Evolutionary conservation across 306 rosid genomes (phyloP).

Genomic region (Malus sieversii): DNA sequence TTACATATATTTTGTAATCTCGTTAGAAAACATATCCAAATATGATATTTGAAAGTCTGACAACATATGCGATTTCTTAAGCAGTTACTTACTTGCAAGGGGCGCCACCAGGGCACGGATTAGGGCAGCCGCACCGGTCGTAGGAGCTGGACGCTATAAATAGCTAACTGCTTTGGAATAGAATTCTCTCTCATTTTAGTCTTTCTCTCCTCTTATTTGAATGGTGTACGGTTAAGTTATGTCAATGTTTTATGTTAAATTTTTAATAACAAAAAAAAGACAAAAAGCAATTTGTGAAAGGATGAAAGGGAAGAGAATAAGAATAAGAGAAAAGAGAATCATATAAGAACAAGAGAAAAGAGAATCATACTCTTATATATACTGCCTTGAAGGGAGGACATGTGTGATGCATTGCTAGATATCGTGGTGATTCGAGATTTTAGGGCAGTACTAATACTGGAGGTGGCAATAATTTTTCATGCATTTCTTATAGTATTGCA

Average conservation of each 20-base stretch:
- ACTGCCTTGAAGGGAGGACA: background rate
- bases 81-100: constrained; percentile 1
- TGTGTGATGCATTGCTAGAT: background rate
- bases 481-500: background rate
- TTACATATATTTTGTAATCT: too few species aligned
- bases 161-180: too few species aligned
- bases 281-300: too few species aligned
- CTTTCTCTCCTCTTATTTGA: too few species aligned
- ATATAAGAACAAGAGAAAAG: too few species aligned
- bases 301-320: too few species aligned
- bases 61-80: background rate
- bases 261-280: rapidly evolving
- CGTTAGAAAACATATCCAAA: too few species aligned
- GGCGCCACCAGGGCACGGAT: constrained; percentile 19
- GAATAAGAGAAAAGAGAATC: too few species aligned
- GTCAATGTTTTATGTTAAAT: too few species aligned
- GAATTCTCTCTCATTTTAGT: too few species aligned
- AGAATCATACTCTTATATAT: too few species aligned
- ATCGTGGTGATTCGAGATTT: background rate
- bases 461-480: background rate
- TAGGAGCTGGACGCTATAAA: background rate
- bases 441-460: too few species aligned
- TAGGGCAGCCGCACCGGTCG: constrained; percentile 22
- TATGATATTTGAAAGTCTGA: background rate
- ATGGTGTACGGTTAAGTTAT: rapidly evolving